Conservation (phyloP, 768 basidiomycete genomes). For the Lactarius hengduanensis region DNA sequence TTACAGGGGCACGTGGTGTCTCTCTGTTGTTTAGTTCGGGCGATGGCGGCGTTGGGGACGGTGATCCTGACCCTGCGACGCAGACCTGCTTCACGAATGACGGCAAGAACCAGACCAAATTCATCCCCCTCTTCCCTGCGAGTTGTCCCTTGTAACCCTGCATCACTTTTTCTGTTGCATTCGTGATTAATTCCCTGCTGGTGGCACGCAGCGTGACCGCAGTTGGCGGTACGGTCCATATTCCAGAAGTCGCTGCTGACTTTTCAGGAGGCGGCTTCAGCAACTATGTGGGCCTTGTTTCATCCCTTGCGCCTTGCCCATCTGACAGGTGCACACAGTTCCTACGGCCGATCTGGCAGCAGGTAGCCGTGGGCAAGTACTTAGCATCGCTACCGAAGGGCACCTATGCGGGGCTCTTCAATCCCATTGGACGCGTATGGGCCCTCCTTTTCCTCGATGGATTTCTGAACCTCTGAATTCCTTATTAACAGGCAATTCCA, state of each 20-base stretch:
- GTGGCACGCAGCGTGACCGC: slow-evolving; percentile 54
- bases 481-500: slow-evolving; percentile 46
- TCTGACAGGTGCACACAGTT: slow-evolving; percentile 39
- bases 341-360: slow-evolving; percentile 53
- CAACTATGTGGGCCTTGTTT: slow-evolving; percentile 48
- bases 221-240: slow-evolving; percentile 59
- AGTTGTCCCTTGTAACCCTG: slow-evolving; percentile 40
- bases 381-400: slow-evolving; percentile 44
- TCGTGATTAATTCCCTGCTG: not conserved
- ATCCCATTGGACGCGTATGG: slow-evolving; percentile 51
- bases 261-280: slow-evolving; percentile 79
- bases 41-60: slow-evolving; percentile 70
- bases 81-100: slow-evolving; percentile 59
- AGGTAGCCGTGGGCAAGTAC: slow-evolving; percentile 43
- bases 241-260: slow-evolving; percentile 57
- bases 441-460: slow-evolving; percentile 18
- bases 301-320: not conserved
- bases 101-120: slow-evolving; percentile 52
- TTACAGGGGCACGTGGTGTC: slow-evolving; percentile 58
- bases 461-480: not conserved
- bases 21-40: slow-evolving; percentile 70
- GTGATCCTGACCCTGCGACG: slow-evolving; percentile 50
- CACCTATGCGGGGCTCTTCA: slow-evolving; percentile 55
- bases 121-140: slow-evolving; percentile 58
- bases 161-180: not conserved